Conservation (phyloP, 2,329 filamentous ascomycete species). For the Sporothrix globosa region DNA sequence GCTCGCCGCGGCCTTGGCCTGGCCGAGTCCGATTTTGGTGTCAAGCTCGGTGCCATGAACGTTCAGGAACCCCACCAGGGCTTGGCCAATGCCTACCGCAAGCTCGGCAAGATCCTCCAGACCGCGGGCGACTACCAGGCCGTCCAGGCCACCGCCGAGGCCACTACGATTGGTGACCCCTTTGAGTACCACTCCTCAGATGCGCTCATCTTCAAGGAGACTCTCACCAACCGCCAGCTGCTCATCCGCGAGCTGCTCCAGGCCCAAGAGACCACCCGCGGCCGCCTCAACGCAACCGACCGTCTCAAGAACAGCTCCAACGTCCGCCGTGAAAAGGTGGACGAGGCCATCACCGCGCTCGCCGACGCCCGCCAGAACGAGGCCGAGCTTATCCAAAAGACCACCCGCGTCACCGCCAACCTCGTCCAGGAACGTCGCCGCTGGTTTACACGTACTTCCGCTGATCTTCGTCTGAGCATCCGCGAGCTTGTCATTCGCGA, state of each 20-base stretch:
- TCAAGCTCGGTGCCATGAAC: slow-evolving; percentile 83
- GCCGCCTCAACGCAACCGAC: slow-evolving; percentile 83
- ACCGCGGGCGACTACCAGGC: slow-evolving; percentile 94
- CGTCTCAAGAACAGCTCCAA: slow-evolving; percentile 83
- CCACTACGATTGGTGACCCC: slow-evolving; percentile 89
- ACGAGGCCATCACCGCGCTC: slow-evolving; percentile 89
- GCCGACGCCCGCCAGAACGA: slow-evolving; percentile 87
- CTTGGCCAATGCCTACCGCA: slow-evolving; percentile 86
- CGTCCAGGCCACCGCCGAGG: slow-evolving; percentile 93
- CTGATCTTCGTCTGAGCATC: slow-evolving; percentile 80
- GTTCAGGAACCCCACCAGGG: slow-evolving; percentile 89
- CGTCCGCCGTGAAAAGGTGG: slow-evolving; percentile 91
- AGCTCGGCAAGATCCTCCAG: slow-evolving; percentile 91
- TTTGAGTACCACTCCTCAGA: slow-evolving; percentile 94
- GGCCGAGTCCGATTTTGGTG: slow-evolving; percentile 89
- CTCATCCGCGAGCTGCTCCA: slow-evolving; percentile 90
- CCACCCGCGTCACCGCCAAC: slow-evolving; percentile 84
- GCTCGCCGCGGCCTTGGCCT: slow-evolving; percentile 86
- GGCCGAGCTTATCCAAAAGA: slow-evolving; percentile 79
- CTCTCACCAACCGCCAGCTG: slow-evolving; percentile 95
- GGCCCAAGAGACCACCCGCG: slow-evolving; percentile 82
- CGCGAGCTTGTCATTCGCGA: slow-evolving; percentile 92
- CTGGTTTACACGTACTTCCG: slow-evolving; percentile 85
- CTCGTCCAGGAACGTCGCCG: slow-evolving; percentile 83
- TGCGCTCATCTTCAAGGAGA: slow-evolving; percentile 97